Base-by-base conservation (phyloP, 257 asterid genomes). In the Nicotiana knightiana region DNA sequence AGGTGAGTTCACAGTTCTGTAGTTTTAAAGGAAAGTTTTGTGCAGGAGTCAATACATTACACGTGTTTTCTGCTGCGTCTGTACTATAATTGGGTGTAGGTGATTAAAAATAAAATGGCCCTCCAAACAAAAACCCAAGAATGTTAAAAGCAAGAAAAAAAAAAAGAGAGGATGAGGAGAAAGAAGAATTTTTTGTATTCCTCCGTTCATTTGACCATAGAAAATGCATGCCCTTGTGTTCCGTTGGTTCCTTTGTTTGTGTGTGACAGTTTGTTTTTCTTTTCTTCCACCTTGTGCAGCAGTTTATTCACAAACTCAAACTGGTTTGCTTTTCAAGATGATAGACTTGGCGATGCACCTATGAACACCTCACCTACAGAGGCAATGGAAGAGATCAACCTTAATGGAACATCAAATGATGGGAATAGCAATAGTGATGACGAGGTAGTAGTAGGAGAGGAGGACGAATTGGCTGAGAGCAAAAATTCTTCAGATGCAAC, bases 321-420 rank as follows among this genome's bases (percentile, higher is more conserved):
- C 91, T 96, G 99, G 99, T 96, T 96, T 92, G 96, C 98, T n/a
- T 96, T 94, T 86, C 97, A 94, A 94, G 98, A 94, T 33, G 98
- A 91, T 59, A 85, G 88, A 84, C 77, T 63, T 84, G 92, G 89
- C 81, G 88, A 87, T 85, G 87, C 86, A 65, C 85, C 92, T 32
- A 84, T 84, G 80, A 94, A 82, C 82, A 80, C 90, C 88, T 89
- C 97, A 67, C 84, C 91, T 6, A 86, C 95, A 46, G 94, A 92
- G 59, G 65, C 82, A 76, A 88, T 90, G 85, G 94, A 89, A 8
- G 91, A 90, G 85, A 85, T 89, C 35, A 92, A 91, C 87, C 81
- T 92, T 83, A 89, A 88, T 21, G 91, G 91, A 77, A 81, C 87
- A 46, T 88, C 93, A 28, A 90, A 87, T 13, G 78, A 58, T n/a